A percentile compares a stretch with the other conserved stretches of the same genome.
phyloP scores from a whole-genome alignment of 139 green algal species.

The Marvania coccoides region DNA sequence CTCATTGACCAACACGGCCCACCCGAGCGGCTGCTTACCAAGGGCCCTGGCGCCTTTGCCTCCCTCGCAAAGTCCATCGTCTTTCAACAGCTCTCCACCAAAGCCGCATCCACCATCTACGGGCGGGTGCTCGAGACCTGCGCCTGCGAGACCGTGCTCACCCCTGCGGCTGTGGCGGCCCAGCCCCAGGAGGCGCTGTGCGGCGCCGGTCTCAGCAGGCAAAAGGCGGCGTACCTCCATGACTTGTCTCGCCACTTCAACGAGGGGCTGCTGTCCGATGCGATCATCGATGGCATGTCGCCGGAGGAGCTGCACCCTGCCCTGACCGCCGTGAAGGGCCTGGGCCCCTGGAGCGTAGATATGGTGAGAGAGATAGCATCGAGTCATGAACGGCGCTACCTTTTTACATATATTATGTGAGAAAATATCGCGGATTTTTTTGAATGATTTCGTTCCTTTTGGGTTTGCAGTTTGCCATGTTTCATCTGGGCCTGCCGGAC shows the following conservation, averaged over 20 bases:
- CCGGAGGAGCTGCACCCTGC: slow-evolving; percentile 7
- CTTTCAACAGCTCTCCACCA: slow-evolving; percentile 38
- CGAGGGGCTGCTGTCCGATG: slow-evolving; percentile 21
- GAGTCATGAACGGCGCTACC: background rate
- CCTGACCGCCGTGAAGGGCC: slow-evolving; percentile 31
- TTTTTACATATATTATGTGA: no score
- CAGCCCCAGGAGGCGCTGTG: background rate
- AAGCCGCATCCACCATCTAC: slow-evolving; percentile 31
- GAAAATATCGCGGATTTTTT: no score
- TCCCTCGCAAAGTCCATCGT: slow-evolving; percentile 37
- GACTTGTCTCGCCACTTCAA: slow-evolving; percentile 34
- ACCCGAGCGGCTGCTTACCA: slow-evolving; percentile 23
- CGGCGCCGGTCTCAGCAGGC: slow-evolving; percentile 11
- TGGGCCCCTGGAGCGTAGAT: slow-evolving; percentile 26
- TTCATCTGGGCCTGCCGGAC: slow-evolving; percentile 42
- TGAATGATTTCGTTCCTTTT: slow-evolving; percentile 15
- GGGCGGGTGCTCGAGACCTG: slow-evolving; percentile 22
- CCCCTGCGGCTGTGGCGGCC: background rate
- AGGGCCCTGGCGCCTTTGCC: slow-evolving; percentile 18
- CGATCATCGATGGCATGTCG: slow-evolving; percentile 22
- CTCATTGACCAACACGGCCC: slow-evolving; percentile 28
- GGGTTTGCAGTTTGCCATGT: slow-evolving; percentile 27
- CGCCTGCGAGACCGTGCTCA: background rate
- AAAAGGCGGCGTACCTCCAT: slow-evolving; percentile 33
- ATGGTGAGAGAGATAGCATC: background rate